phyloP scores from a whole-genome alignment of 1,284 basidiomycete genomes.

The Irpex sp. region DNA sequence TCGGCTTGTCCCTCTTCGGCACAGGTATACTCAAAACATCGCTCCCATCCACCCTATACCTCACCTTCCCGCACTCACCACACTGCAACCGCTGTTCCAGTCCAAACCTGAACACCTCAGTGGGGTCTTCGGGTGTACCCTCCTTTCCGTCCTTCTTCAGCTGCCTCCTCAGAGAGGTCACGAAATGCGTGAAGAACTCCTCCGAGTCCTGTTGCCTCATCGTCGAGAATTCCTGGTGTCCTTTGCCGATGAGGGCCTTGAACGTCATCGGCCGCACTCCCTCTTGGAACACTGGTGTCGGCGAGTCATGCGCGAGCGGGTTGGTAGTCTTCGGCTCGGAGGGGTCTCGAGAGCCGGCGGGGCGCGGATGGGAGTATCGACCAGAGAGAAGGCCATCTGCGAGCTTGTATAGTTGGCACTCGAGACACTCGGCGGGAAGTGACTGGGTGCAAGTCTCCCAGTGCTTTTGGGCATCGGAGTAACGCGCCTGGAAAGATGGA shows the following conservation, averaged over 20 bases:
- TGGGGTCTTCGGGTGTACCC: conserved; percentile 39
- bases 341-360: conserved; percentile 10
- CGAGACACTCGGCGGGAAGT: conserved; percentile 81
- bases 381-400: conserved; percentile 92
- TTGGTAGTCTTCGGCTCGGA: conserved; percentile 23
- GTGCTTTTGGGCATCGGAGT: conserved; percentile 56
- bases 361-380: conserved; percentile 74
- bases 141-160: conserved; percentile 43
- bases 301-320: conserved; percentile 33
- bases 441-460: conserved; percentile 60
- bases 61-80: conserved; percentile 75
- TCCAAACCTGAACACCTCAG: conserved; percentile 74
- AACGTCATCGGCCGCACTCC: conserved; percentile 84
- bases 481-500: conserved; percentile 72
- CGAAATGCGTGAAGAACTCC: conserved; percentile 85
- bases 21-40: conserved; percentile 82
- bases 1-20: conserved; percentile 40
- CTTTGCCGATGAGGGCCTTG: conserved; percentile 87
- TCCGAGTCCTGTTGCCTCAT: conserved; percentile 98
- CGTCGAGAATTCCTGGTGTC: conserved; percentile 92
- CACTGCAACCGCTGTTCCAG: conserved; percentile 88
- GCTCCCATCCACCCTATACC: conserved; percentile 76
- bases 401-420: conserved; percentile 93
- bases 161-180: conserved; percentile 67
- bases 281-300: conserved; percentile 72